Evolutionary conservation across 179 eudicot genomes (phyloP), one percentile per base, ranked within the genome.

Genomic region (Spergularia azorica): DNA sequence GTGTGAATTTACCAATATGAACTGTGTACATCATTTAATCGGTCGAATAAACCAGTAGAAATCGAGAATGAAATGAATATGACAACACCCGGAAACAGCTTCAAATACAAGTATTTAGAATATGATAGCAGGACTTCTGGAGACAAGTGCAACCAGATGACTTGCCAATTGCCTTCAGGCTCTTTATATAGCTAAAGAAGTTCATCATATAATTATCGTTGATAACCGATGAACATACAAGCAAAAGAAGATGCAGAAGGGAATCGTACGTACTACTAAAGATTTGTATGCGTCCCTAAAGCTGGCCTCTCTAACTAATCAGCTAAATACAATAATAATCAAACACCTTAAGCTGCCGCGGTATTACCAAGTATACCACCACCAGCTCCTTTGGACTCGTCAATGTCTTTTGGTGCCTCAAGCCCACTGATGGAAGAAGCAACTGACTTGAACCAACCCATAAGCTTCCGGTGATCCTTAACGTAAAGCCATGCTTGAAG

Each of bases 401-500:
- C 50, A 11, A 36, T 50, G 61, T 32, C 79, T 71, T 82, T 82
- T 51, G 38, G 6, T 20, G 16, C 13, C 52, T 80, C 79, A 21
- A 14, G 78, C 67, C 74, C 85, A 32, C 63, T 82, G 73, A 92
- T 61, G 20, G 79, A 86, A 39, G 75, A 66, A 68, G 91, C 97
- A 48, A 91, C 87, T 56, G 92, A 67, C 81, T 76, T 89, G 84
- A 89, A 93, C 97, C 97, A 90, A 16, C 84, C 84, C 90, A 91
- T 73, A 58, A 90, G 90, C 79, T 84, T 88, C 70, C 88, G 87
- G 77, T 91, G 90, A 80, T 95, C 97, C 85, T 93, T 93, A 64
- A 93, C 91, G 43, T 91, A 95, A 26, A 91, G 90, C 99, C 99
- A 95, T 66, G 95, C 97, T 86, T 88, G 97, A 80, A 91, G 90